Evolutionary conservation across 2,329 filamentous ascomycete genomes (phyloP).

Genomic region (Beauveria scarabaeidicola): DNA sequence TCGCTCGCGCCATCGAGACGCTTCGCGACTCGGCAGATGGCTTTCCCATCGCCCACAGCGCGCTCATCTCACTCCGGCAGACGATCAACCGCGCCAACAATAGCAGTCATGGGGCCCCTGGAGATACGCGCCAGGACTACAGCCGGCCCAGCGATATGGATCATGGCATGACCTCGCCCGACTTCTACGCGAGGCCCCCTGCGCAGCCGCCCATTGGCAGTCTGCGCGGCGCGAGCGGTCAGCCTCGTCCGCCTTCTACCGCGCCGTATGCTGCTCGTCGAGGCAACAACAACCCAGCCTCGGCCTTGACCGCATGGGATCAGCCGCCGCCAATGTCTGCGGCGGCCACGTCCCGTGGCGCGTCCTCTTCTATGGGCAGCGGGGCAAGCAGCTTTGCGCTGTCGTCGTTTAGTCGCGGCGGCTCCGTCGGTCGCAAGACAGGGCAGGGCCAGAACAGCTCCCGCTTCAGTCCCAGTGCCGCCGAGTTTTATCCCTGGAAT

Average conservation of each 20-base stretch:
- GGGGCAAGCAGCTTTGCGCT: neutral
- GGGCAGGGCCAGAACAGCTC: neutral
- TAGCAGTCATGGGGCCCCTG: too few relatives aligned
- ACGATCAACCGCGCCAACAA: neutral
- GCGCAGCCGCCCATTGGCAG: neutral
- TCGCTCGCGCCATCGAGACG: conserved; percentile 25
- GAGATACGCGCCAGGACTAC: neutral
- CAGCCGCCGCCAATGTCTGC: neutral
- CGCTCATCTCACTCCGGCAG: conserved; percentile 20
- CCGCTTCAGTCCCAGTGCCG: conserved; percentile 25
- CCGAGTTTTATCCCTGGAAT: conserved; percentile 25
- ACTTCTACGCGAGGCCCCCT: neutral
- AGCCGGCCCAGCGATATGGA: neutral
- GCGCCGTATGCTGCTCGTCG: conserved; percentile 1
- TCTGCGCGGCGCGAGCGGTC: neutral
- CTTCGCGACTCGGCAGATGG: conserved; percentile 22
- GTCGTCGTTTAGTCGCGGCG: conserved; percentile 13
- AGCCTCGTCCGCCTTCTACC: neutral
- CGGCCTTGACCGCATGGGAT: neutral
- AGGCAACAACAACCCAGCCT: neutral
- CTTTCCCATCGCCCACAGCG: conserved; percentile 19
- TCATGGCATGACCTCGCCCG: neutral
- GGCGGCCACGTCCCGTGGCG: neutral
- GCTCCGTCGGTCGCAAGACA: conserved; percentile 4
- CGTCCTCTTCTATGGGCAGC: neutral